Evolutionary conservation across 2,329 filamentous ascomycete species (phyloP), one percentile per base, ranked within the genome.

Genomic region (Trichoderma endophyticum): DNA sequence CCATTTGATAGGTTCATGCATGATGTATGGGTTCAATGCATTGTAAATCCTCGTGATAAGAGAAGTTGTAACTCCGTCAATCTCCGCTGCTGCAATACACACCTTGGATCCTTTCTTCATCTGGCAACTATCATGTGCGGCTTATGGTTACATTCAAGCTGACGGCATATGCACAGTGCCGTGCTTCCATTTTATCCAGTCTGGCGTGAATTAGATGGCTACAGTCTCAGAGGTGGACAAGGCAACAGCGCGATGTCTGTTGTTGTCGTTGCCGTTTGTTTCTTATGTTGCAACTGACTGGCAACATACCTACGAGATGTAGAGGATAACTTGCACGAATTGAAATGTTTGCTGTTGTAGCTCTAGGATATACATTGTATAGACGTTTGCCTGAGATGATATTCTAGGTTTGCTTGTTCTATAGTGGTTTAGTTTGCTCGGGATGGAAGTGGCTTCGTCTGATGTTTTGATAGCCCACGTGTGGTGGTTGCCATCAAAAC

Each of bases 211-310:
- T 32, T 11, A 2, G 1, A n/a, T 32, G 15, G 15, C n/a, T 21
- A 12, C 43, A 0, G 43, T 2, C 0, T 24, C 0, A 18, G 26
- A 34, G n/a, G 0, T 24, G 4, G 4, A 5, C 21, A 18, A 28
- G 6, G 9, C 6, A 5, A 2, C 9, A 30, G 0, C 26, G 54
- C 7, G 5, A 11, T 15, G 12, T 57, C 3, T 18, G 24, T 28
- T 18, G 26, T 28, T n/a, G 26, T 18, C 1, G 26, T 9, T 11
- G 54, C 5, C n/a, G n/a, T n/a, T n/a, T n/a, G n/a, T n/a, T n/a
- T n/a, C n/a, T n/a, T n/a, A n/a, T 21, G 14, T 9, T 18, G 3
- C 24, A 4, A 30, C 24, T 28, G 1, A 30, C 12, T 63, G 24
- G 15, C 9, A 43, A n/a, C n/a, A n/a, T n/a, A n/a, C n/a, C n/a